phyloP scores from a whole-genome alignment of 2,329 filamentous ascomycete species.

The Neoascochyta sp. region DNA sequence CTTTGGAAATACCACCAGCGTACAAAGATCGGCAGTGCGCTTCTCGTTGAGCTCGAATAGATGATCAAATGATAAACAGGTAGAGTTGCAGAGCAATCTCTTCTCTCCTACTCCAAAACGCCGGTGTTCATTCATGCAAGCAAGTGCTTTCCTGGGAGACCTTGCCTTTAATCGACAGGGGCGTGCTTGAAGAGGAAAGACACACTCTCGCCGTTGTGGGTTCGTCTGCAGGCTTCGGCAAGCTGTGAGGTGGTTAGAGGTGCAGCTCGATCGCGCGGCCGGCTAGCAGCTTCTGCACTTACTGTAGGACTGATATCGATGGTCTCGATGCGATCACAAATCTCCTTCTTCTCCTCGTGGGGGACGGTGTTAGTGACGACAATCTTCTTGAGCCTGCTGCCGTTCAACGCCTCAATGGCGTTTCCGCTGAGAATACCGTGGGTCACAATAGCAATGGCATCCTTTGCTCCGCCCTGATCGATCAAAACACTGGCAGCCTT shows the following conservation, averaged over 20 bases:
- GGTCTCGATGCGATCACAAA: constrained; percentile 76
- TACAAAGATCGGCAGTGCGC: too few species aligned
- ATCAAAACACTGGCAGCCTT: constrained; percentile 90
- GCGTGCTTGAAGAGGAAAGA: constrained; percentile 69
- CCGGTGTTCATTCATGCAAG: constrained; percentile 11
- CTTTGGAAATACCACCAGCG: too few species aligned
- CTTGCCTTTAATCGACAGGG: constrained; percentile 43
- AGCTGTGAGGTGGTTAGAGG: constrained; percentile 41
- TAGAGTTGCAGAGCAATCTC: constrained; percentile 7
- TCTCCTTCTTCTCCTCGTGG: constrained; percentile 72
- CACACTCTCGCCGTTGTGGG: constrained; percentile 68
- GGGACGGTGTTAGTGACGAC: constrained; percentile 91
- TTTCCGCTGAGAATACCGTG: constrained; percentile 88
- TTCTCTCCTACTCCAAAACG: constrained; percentile 14
- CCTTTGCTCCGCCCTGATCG: constrained; percentile 71
- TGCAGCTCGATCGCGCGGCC: background rate
- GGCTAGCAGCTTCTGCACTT: too few species aligned
- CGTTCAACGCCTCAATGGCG: constrained; percentile 81
- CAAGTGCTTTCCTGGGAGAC: constrained; percentile 7
- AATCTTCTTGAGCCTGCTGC: constrained; percentile 69
- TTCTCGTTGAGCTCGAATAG: constrained; percentile 4
- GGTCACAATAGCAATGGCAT: constrained; percentile 92
- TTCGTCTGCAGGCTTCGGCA: constrained; percentile 67
- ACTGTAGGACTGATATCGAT: constrained; percentile 86
- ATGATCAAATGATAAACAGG: too few species aligned